A percentile compares a stretch with the other conserved stretches of the same genome.
These are phyloP conservation scores for Cavenderia fasciculata DNA, from an alignment of 78 protist genomes.

Conservation along the genomic window DNA sequence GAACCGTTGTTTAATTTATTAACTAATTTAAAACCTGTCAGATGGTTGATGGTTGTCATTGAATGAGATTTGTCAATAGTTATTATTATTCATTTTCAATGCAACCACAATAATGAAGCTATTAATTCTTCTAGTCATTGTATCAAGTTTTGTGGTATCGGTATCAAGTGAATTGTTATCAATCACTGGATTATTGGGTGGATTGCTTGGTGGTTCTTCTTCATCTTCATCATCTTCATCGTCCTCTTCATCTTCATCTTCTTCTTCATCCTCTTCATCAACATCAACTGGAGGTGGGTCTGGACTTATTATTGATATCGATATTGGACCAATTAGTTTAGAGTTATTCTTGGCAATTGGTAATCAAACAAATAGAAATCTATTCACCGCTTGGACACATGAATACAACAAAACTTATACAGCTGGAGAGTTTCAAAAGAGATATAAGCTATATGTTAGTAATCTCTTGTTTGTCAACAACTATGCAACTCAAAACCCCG, in stretches of 20 bases:
- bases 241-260: neutral
- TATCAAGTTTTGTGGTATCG: neutral
- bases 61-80: too few relatives aligned
- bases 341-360: neutral
- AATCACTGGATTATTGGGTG: neutral
- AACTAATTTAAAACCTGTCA: too few relatives aligned
- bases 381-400: too few relatives aligned
- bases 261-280: neutral
- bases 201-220: neutral
- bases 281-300: too few relatives aligned
- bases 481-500: neutral
- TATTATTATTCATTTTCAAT: neutral
- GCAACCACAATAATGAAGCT: neutral
- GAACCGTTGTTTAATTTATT: too few relatives aligned
- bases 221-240: neutral
- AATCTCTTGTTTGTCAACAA: neutral
- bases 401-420: too few relatives aligned
- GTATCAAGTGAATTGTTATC: neutral
- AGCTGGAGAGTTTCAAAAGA: neutral
- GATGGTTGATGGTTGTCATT: too few relatives aligned
- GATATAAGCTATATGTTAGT: too few relatives aligned
- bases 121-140: neutral
- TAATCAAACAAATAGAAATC: too few relatives aligned
- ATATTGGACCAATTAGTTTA: too few relatives aligned
- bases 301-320: neutral